These are phyloP conservation scores for Articulospora tetracladia DNA, from an alignment of 495 filamentous ascomycete genomes.

Conservation along the genomic window DNA sequence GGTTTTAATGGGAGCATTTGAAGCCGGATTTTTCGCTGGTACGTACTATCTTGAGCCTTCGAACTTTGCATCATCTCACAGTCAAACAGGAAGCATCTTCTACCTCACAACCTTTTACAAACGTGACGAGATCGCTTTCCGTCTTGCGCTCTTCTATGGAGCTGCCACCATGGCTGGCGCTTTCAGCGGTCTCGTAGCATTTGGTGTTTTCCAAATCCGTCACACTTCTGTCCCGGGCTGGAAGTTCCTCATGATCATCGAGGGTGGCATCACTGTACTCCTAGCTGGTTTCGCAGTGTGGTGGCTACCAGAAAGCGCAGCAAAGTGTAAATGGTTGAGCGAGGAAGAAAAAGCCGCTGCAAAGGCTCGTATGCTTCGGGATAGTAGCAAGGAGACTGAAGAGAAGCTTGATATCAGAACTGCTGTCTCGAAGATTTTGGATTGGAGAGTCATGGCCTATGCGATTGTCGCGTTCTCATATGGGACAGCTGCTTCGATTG, in stretches of 20 bases:
- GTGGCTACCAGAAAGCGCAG: constrained; percentile 25
- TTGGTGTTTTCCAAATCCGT: constrained; percentile 26
- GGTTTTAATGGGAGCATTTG: constrained; percentile 49
- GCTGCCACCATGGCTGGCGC: constrained; percentile 21
- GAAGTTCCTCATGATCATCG: constrained; percentile 35
- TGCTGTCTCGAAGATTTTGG: not conserved
- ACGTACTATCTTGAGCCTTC: not conserved
- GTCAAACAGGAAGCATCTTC: constrained; percentile 24
- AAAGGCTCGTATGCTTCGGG: constrained; percentile 30
- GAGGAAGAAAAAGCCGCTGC: constrained; percentile 25
- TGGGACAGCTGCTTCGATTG: constrained; percentile 1
- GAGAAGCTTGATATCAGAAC: not conserved
- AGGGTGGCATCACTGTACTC: constrained; percentile 62
- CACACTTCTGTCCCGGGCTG: not conserved
- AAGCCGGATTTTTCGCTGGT: constrained; percentile 31
- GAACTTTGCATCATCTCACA: not conserved
- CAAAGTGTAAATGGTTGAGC: constrained; percentile 26
- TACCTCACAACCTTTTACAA: constrained; percentile 41
- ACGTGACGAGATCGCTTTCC: constrained; percentile 26
- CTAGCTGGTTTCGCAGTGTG: constrained; percentile 37
- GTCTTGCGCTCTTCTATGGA: constrained; percentile 27
- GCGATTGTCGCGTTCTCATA: not conserved
- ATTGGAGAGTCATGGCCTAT: not conserved
- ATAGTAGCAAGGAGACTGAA: constrained; percentile 25
- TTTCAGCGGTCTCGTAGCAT: constrained; percentile 43